Percentiles rank a stretch among this genome's conserved stretches.
phyloP scores from a whole-genome alignment of 78 protist genomes.

The Dictyostelium brefeldianum region DNA sequence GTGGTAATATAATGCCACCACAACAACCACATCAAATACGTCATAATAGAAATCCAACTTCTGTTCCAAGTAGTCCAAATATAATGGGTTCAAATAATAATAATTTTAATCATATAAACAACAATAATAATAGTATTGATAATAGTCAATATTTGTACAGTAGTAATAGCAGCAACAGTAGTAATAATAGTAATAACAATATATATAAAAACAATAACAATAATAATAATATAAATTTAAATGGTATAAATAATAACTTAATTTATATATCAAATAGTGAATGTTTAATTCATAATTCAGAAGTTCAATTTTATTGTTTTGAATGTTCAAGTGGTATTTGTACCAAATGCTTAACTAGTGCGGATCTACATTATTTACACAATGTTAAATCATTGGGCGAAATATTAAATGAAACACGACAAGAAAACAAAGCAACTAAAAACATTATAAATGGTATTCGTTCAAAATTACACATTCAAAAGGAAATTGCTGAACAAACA shows the following conservation, averaged over 20 bases:
- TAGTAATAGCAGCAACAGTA: not conserved
- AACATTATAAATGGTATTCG: not conserved
- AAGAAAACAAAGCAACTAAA: not conserved
- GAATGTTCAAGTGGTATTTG: constrained; percentile 16
- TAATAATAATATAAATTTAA: not conserved
- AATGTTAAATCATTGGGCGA: not conserved
- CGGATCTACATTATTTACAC: constrained; percentile 8
- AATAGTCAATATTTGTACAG: not conserved
- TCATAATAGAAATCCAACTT: not conserved
- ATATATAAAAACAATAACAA: not conserved
- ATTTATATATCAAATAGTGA: not conserved
- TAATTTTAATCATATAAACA: not conserved
- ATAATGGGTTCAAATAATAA: constrained; percentile 22
- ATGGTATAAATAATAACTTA: not conserved
- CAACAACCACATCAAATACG: not conserved
- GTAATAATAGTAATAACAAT: constrained; percentile 8
- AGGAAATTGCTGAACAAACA: not conserved
- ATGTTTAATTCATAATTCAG: constrained; percentile 15
- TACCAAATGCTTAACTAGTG: constrained; percentile 10
- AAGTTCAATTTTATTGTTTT: constrained; percentile 21
- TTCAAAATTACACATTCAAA: constrained; percentile 20
- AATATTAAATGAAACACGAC: not conserved
- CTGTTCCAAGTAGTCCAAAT: constrained; percentile 5
- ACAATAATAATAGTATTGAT: not conserved
- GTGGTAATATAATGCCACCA: not conserved